These are phyloP conservation scores for Sporothrix dimorphospora DNA, from an alignment of 2,329 filamentous ascomycete genomes.

Conservation along the genomic window DNA sequence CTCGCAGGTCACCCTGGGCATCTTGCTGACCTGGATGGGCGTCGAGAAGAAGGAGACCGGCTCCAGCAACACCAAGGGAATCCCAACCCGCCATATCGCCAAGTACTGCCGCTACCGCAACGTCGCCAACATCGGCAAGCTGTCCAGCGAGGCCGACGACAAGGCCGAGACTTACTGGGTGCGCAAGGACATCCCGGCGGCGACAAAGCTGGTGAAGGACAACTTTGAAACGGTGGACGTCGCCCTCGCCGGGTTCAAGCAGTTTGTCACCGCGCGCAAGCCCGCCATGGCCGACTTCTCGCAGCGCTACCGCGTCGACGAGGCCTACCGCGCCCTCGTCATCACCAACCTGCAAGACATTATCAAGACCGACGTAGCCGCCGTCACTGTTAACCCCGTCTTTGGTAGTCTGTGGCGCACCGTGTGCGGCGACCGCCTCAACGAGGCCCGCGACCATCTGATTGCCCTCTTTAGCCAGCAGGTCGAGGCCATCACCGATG, in stretches of 20 bases:
- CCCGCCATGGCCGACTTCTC: constrained; percentile 42
- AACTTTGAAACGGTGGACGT: constrained; percentile 30
- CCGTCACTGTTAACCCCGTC: constrained; percentile 53
- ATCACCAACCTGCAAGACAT: constrained; percentile 47
- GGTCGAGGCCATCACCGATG: constrained; percentile 44
- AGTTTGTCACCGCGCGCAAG: constrained; percentile 35
- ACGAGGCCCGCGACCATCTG: constrained; percentile 46
- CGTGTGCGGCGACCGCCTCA: constrained; percentile 51
- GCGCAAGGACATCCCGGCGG: not conserved
- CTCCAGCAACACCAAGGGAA: constrained; percentile 23
- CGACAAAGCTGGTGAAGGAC: constrained; percentile 13
- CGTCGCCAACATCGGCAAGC: constrained; percentile 30
- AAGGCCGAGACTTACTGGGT: constrained; percentile 29
- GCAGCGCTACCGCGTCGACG: constrained; percentile 47
- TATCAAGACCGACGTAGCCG: constrained; percentile 48
- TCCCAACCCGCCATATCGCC: constrained; percentile 17
- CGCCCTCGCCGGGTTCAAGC: constrained; percentile 36
- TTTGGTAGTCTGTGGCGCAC: constrained; percentile 55
- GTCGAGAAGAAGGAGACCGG: constrained; percentile 37
- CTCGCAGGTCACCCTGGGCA: constrained; percentile 47
- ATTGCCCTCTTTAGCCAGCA: constrained; percentile 47
- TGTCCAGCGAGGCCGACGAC: constrained; percentile 31
- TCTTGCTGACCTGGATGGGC: constrained; percentile 51
- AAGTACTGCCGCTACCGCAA: constrained; percentile 32
- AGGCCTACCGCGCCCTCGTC: constrained; percentile 45